Evolutionary conservation across 2,329 filamentous ascomycete genomes (phyloP).

Genomic region (Monosporascus sp.): DNA sequence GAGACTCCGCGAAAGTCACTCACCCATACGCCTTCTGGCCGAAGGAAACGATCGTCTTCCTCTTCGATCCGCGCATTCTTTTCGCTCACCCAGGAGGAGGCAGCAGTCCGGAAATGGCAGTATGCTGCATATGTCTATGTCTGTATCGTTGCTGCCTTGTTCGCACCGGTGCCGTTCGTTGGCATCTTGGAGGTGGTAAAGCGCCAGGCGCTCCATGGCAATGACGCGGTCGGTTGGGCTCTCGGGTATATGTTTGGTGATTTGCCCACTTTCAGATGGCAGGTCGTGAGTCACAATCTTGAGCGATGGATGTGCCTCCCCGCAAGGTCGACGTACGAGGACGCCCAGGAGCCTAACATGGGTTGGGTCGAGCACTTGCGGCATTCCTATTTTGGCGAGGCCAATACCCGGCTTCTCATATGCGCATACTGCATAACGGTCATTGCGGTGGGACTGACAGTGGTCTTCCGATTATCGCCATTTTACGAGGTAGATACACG

Average conservation of each 20-base stretch:
- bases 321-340: constrained; percentile 26
- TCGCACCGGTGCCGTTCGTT: constrained; percentile 42
- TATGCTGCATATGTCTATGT: constrained; percentile 78
- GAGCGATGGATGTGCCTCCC: constrained; percentile 75
- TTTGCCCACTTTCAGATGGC: constrained; percentile 63
- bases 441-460: constrained; percentile 64
- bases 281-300: constrained; percentile 63
- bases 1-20: constrained; percentile 33
- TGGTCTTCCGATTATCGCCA: constrained; percentile 69
- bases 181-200: constrained; percentile 69
- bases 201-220: constrained; percentile 59
- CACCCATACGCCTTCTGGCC: constrained; percentile 56
- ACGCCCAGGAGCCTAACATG: constrained; percentile 36
- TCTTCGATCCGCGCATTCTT: constrained; percentile 68
- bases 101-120: constrained; percentile 70
- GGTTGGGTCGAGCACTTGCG: constrained; percentile 66
- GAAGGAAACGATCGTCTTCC: constrained; percentile 61
- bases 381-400: constrained; percentile 60
- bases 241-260: constrained; percentile 85
- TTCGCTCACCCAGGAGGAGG: constrained; percentile 74
- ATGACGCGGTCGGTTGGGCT: constrained; percentile 90
- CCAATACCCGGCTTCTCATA: constrained; percentile 76
- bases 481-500: constrained; percentile 91
- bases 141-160: constrained; percentile 59
- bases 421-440: constrained; percentile 68